These are phyloP conservation scores for Conticribra weissflogii DNA, from an alignment of 108 stramenopile species.

Conservation along the genomic window DNA sequence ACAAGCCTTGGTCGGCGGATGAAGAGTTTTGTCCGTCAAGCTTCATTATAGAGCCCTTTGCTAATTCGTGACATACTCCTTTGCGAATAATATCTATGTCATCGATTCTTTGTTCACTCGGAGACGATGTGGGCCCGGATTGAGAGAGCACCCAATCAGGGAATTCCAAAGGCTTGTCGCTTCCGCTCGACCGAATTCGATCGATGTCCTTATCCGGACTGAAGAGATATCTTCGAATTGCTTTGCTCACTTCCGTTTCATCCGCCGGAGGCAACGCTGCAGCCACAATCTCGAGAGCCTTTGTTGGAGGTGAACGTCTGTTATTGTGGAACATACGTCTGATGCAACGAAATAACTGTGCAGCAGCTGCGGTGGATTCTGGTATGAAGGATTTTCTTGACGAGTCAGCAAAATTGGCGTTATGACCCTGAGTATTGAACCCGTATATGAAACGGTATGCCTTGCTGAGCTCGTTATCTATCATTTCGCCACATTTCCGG, in stretches of 20 bases:
- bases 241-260: slow-evolving; percentile 54
- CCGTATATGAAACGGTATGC: slow-evolving; percentile 71
- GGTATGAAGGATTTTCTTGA: slow-evolving; percentile 30
- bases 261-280: slow-evolving; percentile 58
- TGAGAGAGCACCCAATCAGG: slow-evolving; percentile 48
- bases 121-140: background rate
- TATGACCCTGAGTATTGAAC: slow-evolving; percentile 53
- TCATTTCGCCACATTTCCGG: slow-evolving; percentile 47
- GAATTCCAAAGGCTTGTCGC: slow-evolving; percentile 24
- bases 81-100: slow-evolving; percentile 46
- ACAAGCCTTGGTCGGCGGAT: slow-evolving; percentile 39
- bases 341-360: slow-evolving; percentile 79
- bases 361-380: slow-evolving; percentile 72
- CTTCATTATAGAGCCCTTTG: slow-evolving; percentile 61
- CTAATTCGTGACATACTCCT: slow-evolving; percentile 62
- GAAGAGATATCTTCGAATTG: slow-evolving; percentile 64
- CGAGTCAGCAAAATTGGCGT: slow-evolving; percentile 8
- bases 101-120: slow-evolving; percentile 7
- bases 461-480: slow-evolving; percentile 71
- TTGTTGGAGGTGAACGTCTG: slow-evolving; percentile 65
- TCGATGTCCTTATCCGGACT: slow-evolving; percentile 34
- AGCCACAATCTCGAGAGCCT: slow-evolving; percentile 65
- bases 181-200: background rate
- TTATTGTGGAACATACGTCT: slow-evolving; percentile 66
- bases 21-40: slow-evolving; percentile 28